Conservation (phyloP, 768 basidiomycete species). For the Leucocoprinus leucothites region DNA sequence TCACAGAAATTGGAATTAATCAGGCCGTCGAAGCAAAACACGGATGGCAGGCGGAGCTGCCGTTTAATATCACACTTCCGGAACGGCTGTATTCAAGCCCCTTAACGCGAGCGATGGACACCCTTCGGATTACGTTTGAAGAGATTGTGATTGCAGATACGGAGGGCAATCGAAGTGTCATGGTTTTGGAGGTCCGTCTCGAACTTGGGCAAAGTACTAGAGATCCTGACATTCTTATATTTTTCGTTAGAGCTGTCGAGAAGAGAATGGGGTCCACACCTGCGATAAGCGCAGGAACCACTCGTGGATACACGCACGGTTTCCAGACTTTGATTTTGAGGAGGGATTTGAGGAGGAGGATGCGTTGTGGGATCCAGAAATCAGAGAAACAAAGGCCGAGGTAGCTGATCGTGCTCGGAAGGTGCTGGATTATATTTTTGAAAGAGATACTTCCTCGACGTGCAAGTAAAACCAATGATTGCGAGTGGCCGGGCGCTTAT, state of each 20-base stretch:
- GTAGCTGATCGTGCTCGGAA: conserved; percentile 43
- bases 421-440: conserved; percentile 58
- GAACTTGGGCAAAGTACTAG: background rate
- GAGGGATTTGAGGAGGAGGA: conserved; percentile 60
- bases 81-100: conserved; percentile 60
- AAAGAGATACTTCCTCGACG: conserved; percentile 32
- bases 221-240: background rate
- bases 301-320: conserved; percentile 41
- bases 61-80: conserved; percentile 46
- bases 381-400: conserved; percentile 50
- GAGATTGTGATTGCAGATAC: conserved; percentile 21
- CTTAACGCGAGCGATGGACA: conserved; percentile 57
- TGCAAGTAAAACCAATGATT: conserved; percentile 36
- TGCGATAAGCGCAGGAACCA: conserved; percentile 55
- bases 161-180: conserved; percentile 24
- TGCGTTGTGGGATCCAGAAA: conserved; percentile 50
- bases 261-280: conserved; percentile 65
- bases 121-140: conserved; percentile 50
- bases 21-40: conserved; percentile 48
- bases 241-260: conserved; percentile 56
- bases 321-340: conserved; percentile 55
- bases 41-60: conserved; percentile 49
- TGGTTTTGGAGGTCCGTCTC: conserved; percentile 54
- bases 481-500: background rate
- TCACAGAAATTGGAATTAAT: conserved; percentile 53